Conservation (phyloP, 306 rosid species). For the Cucumis cinereus region DNA sequence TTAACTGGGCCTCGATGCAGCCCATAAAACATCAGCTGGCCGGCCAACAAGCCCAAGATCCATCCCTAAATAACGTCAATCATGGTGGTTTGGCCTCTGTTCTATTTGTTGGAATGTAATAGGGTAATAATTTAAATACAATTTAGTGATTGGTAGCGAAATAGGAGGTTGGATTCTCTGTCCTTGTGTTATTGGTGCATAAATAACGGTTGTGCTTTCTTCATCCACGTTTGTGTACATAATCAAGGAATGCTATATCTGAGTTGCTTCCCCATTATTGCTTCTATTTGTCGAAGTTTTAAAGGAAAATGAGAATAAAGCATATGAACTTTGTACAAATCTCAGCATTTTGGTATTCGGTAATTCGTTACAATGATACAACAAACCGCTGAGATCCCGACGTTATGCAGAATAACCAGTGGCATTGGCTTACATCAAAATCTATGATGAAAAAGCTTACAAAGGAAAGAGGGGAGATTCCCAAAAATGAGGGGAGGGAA, state of each 20-base stretch:
- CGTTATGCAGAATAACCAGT: slow-evolving; percentile 9
- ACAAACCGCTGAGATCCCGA: background rate
- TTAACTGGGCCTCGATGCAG: slow-evolving; percentile 20
- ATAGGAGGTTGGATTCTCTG: too few relatives aligned
- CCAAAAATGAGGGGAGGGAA: too few relatives aligned
- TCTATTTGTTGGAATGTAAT: too few relatives aligned
- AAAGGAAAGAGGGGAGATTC: too few relatives aligned
- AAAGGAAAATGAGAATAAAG: background rate
- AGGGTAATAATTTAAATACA: too few relatives aligned
- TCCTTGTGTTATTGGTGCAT: background rate
- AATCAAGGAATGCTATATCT: background rate
- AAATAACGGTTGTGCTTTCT: background rate
- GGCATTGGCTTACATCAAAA: slow-evolving; percentile 3
- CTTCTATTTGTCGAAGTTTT: background rate
- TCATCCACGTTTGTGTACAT: too few relatives aligned
- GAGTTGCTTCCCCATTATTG: background rate
- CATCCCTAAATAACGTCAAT: too few relatives aligned
- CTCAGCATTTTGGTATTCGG: background rate
- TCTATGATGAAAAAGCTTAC: background rate
- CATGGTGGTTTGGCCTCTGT: too few relatives aligned
- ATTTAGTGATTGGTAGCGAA: too few relatives aligned
- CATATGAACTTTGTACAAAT: slow-evolving; percentile 3
- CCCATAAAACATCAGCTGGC: background rate
- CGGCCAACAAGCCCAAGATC: background rate
- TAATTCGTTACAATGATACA: background rate